Conservation (phyloP, 805 yeast genomes). For the Schwanniomyces yamadae region DNA sequence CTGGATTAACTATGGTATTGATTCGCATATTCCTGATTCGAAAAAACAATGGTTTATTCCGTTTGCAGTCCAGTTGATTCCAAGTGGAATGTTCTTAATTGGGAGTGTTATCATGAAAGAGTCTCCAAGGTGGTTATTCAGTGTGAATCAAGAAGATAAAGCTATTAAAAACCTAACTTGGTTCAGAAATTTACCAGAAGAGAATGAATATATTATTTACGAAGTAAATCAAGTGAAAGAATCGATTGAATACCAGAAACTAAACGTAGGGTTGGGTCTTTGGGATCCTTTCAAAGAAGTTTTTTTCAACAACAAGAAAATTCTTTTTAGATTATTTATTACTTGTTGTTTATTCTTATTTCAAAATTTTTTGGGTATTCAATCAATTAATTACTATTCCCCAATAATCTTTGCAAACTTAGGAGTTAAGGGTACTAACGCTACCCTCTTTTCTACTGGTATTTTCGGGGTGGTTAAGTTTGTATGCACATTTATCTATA, state of each 20-base stretch:
- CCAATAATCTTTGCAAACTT: constrained; percentile 34
- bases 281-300: constrained; percentile 35
- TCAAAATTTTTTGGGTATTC: constrained; percentile 41
- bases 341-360: constrained; percentile 34
- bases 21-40: constrained; percentile 20
- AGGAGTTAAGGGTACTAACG: constrained; percentile 38
- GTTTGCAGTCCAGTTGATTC: constrained; percentile 38
- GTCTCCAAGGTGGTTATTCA: constrained; percentile 37
- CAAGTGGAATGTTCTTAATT: constrained; percentile 32
- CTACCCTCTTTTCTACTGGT: constrained; percentile 39
- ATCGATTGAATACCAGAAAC: constrained; percentile 28
- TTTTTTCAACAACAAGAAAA: constrained; percentile 22
- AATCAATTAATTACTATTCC: constrained; percentile 39
- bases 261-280: constrained; percentile 30
- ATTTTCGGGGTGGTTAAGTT: constrained; percentile 41
- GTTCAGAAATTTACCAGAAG: constrained; percentile 34
- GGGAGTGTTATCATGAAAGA: constrained; percentile 35
- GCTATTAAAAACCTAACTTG: constrained; percentile 34
- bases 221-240: constrained; percentile 38
- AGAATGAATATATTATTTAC: constrained; percentile 32
- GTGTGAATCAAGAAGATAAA: constrained; percentile 28
- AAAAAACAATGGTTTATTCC: constrained; percentile 40
- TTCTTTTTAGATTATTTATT: constrained; percentile 28
- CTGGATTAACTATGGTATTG: constrained; percentile 37
- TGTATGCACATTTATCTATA: constrained; percentile 32